Conservation (phyloP, 2,329 filamentous ascomycete species). For the Colletotrichum sp. region DNA sequence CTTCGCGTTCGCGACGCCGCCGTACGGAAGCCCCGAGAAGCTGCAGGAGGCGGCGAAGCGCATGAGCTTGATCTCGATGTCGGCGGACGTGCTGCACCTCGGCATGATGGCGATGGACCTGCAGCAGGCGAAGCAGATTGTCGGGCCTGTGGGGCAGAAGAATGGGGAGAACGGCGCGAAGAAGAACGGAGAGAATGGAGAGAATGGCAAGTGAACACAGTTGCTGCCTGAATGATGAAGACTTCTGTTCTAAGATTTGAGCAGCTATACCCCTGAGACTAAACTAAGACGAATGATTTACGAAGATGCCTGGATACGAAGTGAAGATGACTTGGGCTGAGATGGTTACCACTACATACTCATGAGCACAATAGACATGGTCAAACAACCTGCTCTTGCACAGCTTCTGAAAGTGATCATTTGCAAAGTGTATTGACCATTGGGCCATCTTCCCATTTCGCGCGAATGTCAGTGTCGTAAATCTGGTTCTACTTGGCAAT, state of each 20-base stretch:
- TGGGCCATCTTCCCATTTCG: neutral
- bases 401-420: too few relatives aligned
- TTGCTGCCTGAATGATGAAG: neutral
- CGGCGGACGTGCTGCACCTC: constrained; percentile 29
- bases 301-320: neutral
- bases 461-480: too few relatives aligned
- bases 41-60: constrained; percentile 28
- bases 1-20: constrained; percentile 31
- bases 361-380: neutral
- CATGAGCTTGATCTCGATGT: constrained; percentile 27
- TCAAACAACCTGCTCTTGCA: too few relatives aligned
- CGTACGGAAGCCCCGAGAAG: constrained; percentile 26
- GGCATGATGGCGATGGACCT: constrained; percentile 25
- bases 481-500: too few relatives aligned
- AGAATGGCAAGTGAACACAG: neutral
- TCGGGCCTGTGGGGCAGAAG: neutral
- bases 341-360: neutral
- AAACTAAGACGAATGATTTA: neutral
- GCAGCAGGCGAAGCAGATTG: neutral
- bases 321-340: neutral
- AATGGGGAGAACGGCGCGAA: neutral
- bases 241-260: neutral
- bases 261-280: neutral
- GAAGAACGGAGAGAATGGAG: constrained; percentile 3
- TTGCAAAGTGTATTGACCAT: too few relatives aligned